These are phyloP conservation scores for Penicillium capsulatum DNA, from an alignment of 2,329 filamentous ascomycete genomes.

Conservation along the genomic window DNA sequence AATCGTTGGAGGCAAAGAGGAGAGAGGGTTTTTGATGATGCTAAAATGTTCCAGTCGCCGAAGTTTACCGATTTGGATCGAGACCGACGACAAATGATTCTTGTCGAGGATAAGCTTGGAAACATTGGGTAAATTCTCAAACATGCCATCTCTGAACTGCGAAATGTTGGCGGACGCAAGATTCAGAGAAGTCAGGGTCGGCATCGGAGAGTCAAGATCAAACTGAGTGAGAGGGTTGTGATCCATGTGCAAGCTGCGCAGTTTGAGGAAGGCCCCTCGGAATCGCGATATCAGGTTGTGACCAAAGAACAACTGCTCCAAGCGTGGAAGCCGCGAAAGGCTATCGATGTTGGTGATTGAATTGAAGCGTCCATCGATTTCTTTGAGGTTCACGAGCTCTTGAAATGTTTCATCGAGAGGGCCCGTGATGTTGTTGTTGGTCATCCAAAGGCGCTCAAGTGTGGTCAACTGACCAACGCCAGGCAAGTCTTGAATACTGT, in stretches of 20 bases:
- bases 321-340: constrained; percentile 73
- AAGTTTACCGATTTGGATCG: constrained; percentile 77
- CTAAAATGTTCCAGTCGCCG: constrained; percentile 84
- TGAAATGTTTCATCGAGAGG: constrained; percentile 69
- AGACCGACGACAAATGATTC: constrained; percentile 91
- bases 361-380: constrained; percentile 94
- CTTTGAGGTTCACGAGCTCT: constrained; percentile 71
- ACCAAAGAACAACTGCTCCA: constrained; percentile 84
- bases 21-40: constrained; percentile 85
- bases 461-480: constrained; percentile 73
- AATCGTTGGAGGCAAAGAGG: constrained; percentile 78
- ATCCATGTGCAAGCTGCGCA: constrained; percentile 82
- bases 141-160: constrained; percentile 79
- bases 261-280: constrained; percentile 77
- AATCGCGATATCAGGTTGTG: constrained; percentile 93
- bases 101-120: constrained; percentile 86
- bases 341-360: constrained; percentile 82
- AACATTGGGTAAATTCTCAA: constrained; percentile 79
- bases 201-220: constrained; percentile 70
- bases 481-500: constrained; percentile 74
- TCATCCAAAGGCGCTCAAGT: constrained; percentile 86
- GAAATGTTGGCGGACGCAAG: constrained; percentile 87
- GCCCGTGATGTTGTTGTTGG: constrained; percentile 83
- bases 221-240: constrained; percentile 95
- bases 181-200: constrained; percentile 80